These are phyloP conservation scores for Teratosphaeria nubilosa DNA, from an alignment of 2,329 filamentous ascomycete species.

Conservation along the genomic window DNA sequence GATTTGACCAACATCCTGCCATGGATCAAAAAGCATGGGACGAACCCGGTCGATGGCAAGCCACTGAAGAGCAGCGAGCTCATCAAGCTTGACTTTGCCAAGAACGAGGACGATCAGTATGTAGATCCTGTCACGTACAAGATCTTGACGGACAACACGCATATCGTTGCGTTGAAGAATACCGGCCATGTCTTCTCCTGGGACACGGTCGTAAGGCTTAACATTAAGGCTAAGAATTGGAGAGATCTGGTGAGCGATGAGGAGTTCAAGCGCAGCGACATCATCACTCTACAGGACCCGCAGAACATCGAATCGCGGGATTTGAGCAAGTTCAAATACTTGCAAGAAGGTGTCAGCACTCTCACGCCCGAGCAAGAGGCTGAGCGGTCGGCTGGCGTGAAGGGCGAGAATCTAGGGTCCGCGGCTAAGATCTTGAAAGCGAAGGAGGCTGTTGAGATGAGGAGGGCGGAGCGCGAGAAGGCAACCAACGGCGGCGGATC, in stretches of 20 bases:
- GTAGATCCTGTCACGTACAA: slow-evolving; percentile 97
- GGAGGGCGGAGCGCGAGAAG: slow-evolving; percentile 58
- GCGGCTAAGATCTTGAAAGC: slow-evolving; percentile 76
- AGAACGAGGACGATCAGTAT: slow-evolving; percentile 83
- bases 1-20: slow-evolving; percentile 88
- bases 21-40: slow-evolving; percentile 89
- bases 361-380: slow-evolving; percentile 60
- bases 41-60: slow-evolving; percentile 78
- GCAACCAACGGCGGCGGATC: slow-evolving; percentile 4
- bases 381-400: slow-evolving; percentile 55
- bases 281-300: slow-evolving; percentile 92
- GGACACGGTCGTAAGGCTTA: slow-evolving; percentile 90
- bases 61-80: slow-evolving; percentile 72
- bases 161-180: slow-evolving; percentile 76
- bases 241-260: slow-evolving; percentile 77
- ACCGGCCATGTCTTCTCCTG: slow-evolving; percentile 94
- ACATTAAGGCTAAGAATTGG: slow-evolving; percentile 97
- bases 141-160: slow-evolving; percentile 94
- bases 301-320: slow-evolving; percentile 78
- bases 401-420: slow-evolving; percentile 68
- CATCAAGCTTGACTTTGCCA: slow-evolving; percentile 81
- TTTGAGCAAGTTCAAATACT: slow-evolving; percentile 76
- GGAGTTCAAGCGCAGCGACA: slow-evolving; percentile 79
- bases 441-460: slow-evolving; percentile 87
- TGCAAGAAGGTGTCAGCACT: slow-evolving; percentile 65